These are phyloP conservation scores for Geosmithia putterillii DNA, from an alignment of 2,329 filamentous ascomycete species.

Conservation along the genomic window DNA sequence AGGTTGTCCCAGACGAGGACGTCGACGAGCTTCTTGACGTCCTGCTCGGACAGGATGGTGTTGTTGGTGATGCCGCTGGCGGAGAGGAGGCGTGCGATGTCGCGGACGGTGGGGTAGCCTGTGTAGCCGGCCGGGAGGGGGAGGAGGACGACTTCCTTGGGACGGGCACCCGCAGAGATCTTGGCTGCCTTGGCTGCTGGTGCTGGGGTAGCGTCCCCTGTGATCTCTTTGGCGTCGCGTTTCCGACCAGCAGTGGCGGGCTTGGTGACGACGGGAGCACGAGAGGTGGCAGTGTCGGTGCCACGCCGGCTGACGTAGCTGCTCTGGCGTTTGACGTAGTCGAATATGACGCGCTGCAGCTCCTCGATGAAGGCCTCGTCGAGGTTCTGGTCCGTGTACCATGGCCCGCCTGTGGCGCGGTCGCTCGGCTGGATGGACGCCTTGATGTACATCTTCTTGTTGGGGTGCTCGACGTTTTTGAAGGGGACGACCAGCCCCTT, in stretches of 20 bases:
- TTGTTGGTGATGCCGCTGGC: slow-evolving; percentile 59
- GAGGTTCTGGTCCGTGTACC: slow-evolving; percentile 85
- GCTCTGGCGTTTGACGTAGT: slow-evolving; percentile 59
- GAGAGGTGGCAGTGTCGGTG: slow-evolving; percentile 29
- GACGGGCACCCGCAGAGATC: slow-evolving; percentile 6
- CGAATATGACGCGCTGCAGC: slow-evolving; percentile 60
- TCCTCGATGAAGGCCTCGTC: slow-evolving; percentile 80
- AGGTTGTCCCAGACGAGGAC: slow-evolving; percentile 82
- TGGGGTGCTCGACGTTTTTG: slow-evolving; percentile 82
- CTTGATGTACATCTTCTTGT: slow-evolving; percentile 94
- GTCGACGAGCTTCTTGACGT: slow-evolving; percentile 77
- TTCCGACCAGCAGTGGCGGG: slow-evolving; percentile 30
- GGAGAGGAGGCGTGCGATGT: slow-evolving; percentile 66
- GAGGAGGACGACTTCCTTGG: slow-evolving; percentile 24
- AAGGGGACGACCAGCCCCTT: slow-evolving; percentile 79
- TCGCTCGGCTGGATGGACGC: slow-evolving; percentile 73
- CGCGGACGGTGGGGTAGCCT: slow-evolving; percentile 67
- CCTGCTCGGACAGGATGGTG: slow-evolving; percentile 55
- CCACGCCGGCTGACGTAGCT: slow-evolving; percentile 43
- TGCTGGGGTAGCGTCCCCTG: slow-evolving; percentile 10
- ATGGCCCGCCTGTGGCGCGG: slow-evolving; percentile 83
- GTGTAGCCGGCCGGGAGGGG: slow-evolving; percentile 55
- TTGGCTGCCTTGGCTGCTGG: slow-evolving; percentile 12
- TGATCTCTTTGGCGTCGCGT: slow-evolving; percentile 30
- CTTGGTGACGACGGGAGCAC: slow-evolving; percentile 25